Percentiles rank a stretch among this genome's conserved stretches.
phyloP scores from a whole-genome alignment of 148 eudicot genomes.

The Cornus florida region DNA sequence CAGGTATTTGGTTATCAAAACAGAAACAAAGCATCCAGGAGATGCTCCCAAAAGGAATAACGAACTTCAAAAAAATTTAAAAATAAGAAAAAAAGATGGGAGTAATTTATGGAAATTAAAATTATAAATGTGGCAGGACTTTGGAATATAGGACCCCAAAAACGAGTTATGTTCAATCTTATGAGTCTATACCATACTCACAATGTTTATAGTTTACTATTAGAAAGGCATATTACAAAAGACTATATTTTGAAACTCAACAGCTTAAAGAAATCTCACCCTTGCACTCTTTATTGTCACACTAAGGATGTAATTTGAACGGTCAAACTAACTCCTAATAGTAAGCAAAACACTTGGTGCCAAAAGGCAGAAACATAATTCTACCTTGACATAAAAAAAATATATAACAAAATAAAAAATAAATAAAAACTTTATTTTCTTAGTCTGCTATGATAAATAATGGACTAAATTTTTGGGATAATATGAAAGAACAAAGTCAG shows the following conservation, averaged over 20 bases:
- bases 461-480: background rate
- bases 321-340: background rate
- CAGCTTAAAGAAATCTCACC: background rate
- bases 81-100: background rate
- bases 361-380: background rate
- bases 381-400: background rate
- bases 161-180: background rate
- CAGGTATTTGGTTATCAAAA: conserved; percentile 12
- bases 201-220: background rate
- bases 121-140: background rate
- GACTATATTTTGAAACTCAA: too few relatives aligned
- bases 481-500: background rate
- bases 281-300: background rate
- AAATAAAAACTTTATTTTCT: too few relatives aligned
- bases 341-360: background rate
- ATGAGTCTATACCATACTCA: background rate
- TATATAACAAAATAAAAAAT: too few relatives aligned
- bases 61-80: too few relatives aligned
- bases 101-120: background rate
- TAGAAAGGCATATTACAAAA: background rate
- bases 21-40: background rate
- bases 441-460: background rate
- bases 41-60: too few relatives aligned
- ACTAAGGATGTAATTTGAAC: background rate
- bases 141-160: conserved; percentile 1